A percentile compares a stretch with the other conserved stretches of the same genome.
Conservation (phyloP, 2,329 filamentous ascomycete species). For the Blastomyces gilchristii region DNA sequence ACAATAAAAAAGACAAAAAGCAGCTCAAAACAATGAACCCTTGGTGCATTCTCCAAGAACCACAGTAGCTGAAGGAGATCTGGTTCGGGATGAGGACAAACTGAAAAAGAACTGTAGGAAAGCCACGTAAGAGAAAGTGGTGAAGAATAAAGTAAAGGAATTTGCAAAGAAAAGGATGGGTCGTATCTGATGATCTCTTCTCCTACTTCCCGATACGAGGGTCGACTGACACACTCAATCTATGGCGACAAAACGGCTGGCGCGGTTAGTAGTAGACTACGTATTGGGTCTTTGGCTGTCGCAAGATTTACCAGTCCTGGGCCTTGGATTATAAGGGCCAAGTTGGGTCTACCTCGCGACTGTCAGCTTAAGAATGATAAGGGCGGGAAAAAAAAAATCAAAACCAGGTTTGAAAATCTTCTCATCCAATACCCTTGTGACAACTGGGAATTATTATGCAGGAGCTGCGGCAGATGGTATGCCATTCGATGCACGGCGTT, state of each 20-base stretch:
- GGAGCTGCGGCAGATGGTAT: slow-evolving; percentile 13
- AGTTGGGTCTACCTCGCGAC: not conserved
- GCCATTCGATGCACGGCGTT: slow-evolving; percentile 16
- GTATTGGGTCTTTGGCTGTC: not conserved
- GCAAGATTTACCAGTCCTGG: not conserved
- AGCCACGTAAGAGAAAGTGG: not conserved
- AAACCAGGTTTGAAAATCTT: slow-evolving; percentile 6
- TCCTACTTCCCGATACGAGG: not conserved
- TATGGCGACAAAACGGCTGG: not conserved
- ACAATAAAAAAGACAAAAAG: not conserved
- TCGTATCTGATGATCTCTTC: not conserved
- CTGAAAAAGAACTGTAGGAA: not conserved
- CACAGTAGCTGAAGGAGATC: too few species aligned
- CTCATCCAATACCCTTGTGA: slow-evolving; percentile 1
- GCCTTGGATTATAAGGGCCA: not conserved
- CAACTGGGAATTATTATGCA: slow-evolving; percentile 7
- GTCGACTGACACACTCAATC: not conserved
- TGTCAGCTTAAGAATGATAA: slow-evolving; percentile 3
- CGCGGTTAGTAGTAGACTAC: slow-evolving; percentile 4
- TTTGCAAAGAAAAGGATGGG: slow-evolving; percentile 1
- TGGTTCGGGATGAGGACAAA: not conserved
- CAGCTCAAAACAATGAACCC: not conserved
- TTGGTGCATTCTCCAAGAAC: not conserved
- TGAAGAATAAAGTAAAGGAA: not conserved
- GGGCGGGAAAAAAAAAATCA: slow-evolving; percentile 5